A percentile compares a stretch with the other conserved stretches of the same genome.
Evolutionary conservation across 2,329 filamentous ascomycete genomes (phyloP).

Genomic region (Microsporum audouinii): DNA sequence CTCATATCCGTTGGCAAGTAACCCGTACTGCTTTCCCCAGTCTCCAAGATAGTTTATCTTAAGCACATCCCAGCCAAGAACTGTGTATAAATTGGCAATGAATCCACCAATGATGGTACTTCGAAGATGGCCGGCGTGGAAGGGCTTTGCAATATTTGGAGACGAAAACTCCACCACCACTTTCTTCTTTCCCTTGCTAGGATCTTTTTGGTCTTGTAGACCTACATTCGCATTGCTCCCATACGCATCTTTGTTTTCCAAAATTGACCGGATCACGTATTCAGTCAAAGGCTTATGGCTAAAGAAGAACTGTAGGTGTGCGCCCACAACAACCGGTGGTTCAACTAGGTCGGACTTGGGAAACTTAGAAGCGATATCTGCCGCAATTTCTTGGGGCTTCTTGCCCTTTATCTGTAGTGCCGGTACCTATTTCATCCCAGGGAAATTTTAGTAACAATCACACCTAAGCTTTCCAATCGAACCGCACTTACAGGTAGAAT

Average conservation of each 20-base stretch:
- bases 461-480: not conserved
- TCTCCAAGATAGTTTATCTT: conserved; percentile 58
- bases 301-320: conserved; percentile 57
- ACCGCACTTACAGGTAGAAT: conserved; percentile 29
- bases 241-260: conserved; percentile 45
- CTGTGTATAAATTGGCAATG: conserved; percentile 49
- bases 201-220: conserved; percentile 46
- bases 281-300: conserved; percentile 45
- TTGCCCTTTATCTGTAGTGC: conserved; percentile 43
- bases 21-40: conserved; percentile 58
- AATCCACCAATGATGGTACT: conserved; percentile 59
- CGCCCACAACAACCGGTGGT: conserved; percentile 44
- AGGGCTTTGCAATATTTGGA: conserved; percentile 57
- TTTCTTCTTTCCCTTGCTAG: conserved; percentile 46
- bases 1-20: conserved; percentile 52
- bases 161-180: conserved; percentile 55
- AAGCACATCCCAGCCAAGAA: conserved; percentile 51
- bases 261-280: conserved; percentile 49
- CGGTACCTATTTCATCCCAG: conserved; percentile 23
- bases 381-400: conserved; percentile 46
- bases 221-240: conserved; percentile 51
- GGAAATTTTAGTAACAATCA: not conserved
- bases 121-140: conserved; percentile 54
- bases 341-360: conserved; percentile 48
- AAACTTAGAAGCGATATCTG: conserved; percentile 47